Evolutionary conservation across 1,284 basidiomycete species (phyloP).

Genomic region (Ceratobasidium theobromae): DNA sequence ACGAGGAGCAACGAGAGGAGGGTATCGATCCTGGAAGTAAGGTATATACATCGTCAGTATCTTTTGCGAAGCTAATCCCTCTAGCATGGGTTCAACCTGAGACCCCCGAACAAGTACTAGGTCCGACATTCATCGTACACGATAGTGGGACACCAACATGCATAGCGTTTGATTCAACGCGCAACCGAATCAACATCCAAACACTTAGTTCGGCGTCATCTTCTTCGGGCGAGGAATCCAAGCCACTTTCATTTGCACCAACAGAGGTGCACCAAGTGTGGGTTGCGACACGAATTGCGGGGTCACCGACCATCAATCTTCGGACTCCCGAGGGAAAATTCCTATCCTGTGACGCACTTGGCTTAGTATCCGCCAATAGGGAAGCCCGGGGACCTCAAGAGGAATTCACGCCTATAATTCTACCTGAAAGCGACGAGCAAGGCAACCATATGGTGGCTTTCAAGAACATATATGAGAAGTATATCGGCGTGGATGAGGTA

Average conservation of each 20-base stretch:
- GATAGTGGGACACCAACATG: slow-evolving; percentile 75
- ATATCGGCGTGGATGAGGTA: slow-evolving; percentile 76
- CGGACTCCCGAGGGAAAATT: slow-evolving; percentile 85
- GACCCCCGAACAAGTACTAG: slow-evolving; percentile 69
- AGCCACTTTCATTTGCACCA: slow-evolving; percentile 63
- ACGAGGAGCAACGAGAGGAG: slow-evolving; percentile 46
- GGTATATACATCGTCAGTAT: background rate
- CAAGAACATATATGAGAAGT: slow-evolving; percentile 83
- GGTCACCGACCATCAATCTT: slow-evolving; percentile 76
- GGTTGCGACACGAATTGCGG: slow-evolving; percentile 80
- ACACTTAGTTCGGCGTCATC: slow-evolving; percentile 46
- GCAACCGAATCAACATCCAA: slow-evolving; percentile 60
- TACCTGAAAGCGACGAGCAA: slow-evolving; percentile 57
- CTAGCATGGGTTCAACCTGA: slow-evolving; percentile 81
- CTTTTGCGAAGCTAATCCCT: slow-evolving; percentile 37
- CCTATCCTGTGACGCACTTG: slow-evolving; percentile 79
- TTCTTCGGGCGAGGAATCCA: slow-evolving; percentile 37
- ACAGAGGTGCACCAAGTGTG: slow-evolving; percentile 83
- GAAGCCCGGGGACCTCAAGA: slow-evolving; percentile 85
- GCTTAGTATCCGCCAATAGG: slow-evolving; percentile 74
- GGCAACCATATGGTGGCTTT: slow-evolving; percentile 65
- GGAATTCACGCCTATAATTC: slow-evolving; percentile 77
- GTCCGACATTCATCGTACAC: slow-evolving; percentile 78
- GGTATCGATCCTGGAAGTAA: slow-evolving; percentile 38
- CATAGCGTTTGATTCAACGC: slow-evolving; percentile 75